Percentiles rank a stretch among this genome's conserved stretches.
Conservation (phyloP, 257 asterid species). For the Solanum etuberosum region DNA sequence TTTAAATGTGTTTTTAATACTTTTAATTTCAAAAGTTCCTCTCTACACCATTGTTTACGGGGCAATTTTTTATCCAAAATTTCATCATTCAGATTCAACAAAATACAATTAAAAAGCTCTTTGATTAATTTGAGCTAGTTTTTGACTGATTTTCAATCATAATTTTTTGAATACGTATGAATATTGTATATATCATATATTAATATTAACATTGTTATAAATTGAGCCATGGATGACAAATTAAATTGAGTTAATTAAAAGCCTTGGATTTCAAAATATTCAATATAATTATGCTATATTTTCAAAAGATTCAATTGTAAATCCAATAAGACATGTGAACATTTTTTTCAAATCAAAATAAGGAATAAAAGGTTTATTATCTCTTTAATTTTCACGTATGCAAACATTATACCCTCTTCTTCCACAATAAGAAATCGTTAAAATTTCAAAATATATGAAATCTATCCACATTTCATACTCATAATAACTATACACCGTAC, state of each 20-base stretch:
- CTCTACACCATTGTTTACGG: background rate
- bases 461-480: background rate
- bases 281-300: background rate
- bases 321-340: background rate
- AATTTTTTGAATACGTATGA: no score
- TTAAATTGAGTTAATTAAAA: background rate
- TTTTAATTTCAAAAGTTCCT: background rate
- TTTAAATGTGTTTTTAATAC: background rate
- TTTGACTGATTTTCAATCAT: background rate
- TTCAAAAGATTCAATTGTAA: background rate
- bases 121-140: background rate
- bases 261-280: background rate
- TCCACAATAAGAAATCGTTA: background rate
- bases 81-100: background rate
- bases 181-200: background rate
- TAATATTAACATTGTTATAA: no score
- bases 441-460: background rate
- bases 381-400: background rate
- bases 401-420: background rate
- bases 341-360: background rate
- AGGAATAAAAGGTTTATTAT: background rate
- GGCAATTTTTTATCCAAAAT: no score
- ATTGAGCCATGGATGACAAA: background rate
- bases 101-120: background rate
- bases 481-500: background rate